phyloP scores from a whole-genome alignment of 176 grass and related monocot species.

The Secale cereale region DNA sequence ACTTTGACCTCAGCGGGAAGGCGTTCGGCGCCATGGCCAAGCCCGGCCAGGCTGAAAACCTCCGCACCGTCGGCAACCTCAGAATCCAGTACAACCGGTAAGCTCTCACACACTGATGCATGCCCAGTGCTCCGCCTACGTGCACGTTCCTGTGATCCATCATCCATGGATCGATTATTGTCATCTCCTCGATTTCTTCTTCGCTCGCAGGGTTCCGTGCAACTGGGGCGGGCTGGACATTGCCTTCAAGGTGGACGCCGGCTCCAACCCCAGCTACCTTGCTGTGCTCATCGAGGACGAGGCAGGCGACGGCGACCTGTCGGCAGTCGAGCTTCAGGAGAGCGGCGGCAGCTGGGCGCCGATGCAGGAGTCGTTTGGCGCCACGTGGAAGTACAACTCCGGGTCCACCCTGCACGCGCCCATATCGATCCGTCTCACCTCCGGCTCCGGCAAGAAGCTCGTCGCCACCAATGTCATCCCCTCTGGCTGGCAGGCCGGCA shows the following conservation, averaged over 20 bases:
- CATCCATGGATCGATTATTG: too few relatives aligned
- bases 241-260: slow-evolving; percentile 49
- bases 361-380: slow-evolving; percentile 61
- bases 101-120: not conserved
- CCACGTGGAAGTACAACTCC: slow-evolving; percentile 45
- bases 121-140: too few relatives aligned
- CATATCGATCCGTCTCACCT: slow-evolving; percentile 50
- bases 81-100: slow-evolving; percentile 55
- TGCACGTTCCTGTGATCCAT: not conserved
- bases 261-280: slow-evolving; percentile 54
- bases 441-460: slow-evolving; percentile 40
- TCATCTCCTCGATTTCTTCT: not conserved
- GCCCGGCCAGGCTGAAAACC: slow-evolving; percentile 42
- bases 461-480: slow-evolving; percentile 57
- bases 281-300: slow-evolving; percentile 47
- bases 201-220: slow-evolving; percentile 38
- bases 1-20: slow-evolving; percentile 70
- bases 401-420: slow-evolving; percentile 43
- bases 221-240: slow-evolving; percentile 42
- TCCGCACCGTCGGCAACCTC: slow-evolving; percentile 43
- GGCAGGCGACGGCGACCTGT: slow-evolving; percentile 55
- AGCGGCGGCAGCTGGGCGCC: slow-evolving; percentile 16
- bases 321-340: slow-evolving; percentile 48
- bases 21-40: slow-evolving; percentile 66
- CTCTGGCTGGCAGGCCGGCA: slow-evolving; percentile 39